A percentile compares a stretch with the other conserved stretches of the same genome.
Evolutionary conservation across 441 rosid species (phyloP).

Genomic region (Brassica hybrid): DNA sequence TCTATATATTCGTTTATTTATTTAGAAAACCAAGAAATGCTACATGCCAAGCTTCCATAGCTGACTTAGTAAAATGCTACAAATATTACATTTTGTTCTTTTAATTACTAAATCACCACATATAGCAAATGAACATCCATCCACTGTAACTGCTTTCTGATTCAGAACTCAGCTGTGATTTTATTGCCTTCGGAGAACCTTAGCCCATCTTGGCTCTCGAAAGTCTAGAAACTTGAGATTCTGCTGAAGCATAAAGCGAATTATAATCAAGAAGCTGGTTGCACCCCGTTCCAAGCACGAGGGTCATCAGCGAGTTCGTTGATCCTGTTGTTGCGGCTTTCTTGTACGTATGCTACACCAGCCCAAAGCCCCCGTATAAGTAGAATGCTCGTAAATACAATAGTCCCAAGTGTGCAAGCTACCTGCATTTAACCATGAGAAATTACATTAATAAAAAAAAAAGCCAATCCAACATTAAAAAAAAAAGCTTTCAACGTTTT

Average conservation of each 20-base stretch:
- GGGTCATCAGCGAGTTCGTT: constrained; percentile 56
- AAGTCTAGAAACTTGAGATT: too few species aligned
- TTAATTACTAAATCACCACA: constrained; percentile 11
- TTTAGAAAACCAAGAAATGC: constrained; percentile 1
- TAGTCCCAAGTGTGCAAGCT: constrained; percentile 85
- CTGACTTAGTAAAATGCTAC: constrained; percentile 30
- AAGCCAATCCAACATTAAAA: too few species aligned
- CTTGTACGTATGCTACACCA: constrained; percentile 72
- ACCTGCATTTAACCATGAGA: constrained; percentile 72
- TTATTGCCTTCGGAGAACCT: constrained; percentile 30
- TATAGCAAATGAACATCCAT: constrained; percentile 8
- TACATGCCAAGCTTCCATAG: constrained; percentile 25
- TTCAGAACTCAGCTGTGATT: constrained; percentile 27
- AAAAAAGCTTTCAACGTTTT: too few species aligned
- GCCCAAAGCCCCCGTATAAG: constrained; percentile 82
- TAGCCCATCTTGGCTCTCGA: too few species aligned
- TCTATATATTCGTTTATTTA: constrained; percentile 12
- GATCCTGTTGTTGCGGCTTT: constrained; percentile 51
- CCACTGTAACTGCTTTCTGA: constrained; percentile 27
- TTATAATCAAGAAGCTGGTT: constrained; percentile 58
- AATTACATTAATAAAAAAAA: too few species aligned
- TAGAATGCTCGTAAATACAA: constrained; percentile 84
- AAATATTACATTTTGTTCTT: neutral
- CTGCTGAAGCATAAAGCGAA: neutral
- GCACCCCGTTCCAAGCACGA: constrained; percentile 66